Evolutionary conservation across 257 asterid species (phyloP).

Genomic region (Phtheirospermum japonicum): DNA sequence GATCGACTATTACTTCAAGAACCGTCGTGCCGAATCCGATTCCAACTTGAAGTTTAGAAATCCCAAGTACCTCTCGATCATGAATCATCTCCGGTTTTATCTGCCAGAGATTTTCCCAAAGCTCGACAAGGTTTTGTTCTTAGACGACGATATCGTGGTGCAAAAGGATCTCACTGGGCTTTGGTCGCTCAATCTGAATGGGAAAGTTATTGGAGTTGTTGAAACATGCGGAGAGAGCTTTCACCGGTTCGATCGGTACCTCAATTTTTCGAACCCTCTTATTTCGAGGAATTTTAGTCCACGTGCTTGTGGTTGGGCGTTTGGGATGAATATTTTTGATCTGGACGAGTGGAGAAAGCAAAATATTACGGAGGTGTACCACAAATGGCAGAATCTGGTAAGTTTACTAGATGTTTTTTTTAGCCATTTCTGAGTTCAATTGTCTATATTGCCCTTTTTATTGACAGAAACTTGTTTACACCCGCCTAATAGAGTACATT

Average conservation of each 20-base stretch:
- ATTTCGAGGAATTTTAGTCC: slow-evolving; percentile 64
- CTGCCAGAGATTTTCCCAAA: slow-evolving; percentile 87
- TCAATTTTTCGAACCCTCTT: slow-evolving; percentile 87
- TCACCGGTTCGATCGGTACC: slow-evolving; percentile 90
- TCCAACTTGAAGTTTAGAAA: slow-evolving; percentile 81
- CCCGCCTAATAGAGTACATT: no score
- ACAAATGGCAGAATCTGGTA: slow-evolving; percentile 94
- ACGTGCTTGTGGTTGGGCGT: slow-evolving; percentile 97
- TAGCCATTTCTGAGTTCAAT: no score
- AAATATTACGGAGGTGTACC: slow-evolving; percentile 78
- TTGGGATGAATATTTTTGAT: slow-evolving; percentile 87
- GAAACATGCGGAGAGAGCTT: slow-evolving; percentile 96
- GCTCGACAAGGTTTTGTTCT: slow-evolving; percentile 77
- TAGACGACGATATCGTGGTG: slow-evolving; percentile 89
- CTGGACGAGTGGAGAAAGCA: slow-evolving; percentile 73
- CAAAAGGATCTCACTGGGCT: slow-evolving; percentile 74
- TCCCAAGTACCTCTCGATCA: slow-evolving; percentile 90
- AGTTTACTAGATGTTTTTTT: no score
- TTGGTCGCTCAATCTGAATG: slow-evolving; percentile 75
- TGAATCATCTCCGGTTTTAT: slow-evolving; percentile 96
- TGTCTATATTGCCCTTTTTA: background rate
- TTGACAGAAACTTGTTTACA: no score
- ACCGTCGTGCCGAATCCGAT: slow-evolving; percentile 68
- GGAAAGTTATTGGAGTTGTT: slow-evolving; percentile 91
- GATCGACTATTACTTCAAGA: slow-evolving; percentile 86